phyloP scores from a whole-genome alignment of 2,329 filamentous ascomycete species.

The Cadophora sp. region DNA sequence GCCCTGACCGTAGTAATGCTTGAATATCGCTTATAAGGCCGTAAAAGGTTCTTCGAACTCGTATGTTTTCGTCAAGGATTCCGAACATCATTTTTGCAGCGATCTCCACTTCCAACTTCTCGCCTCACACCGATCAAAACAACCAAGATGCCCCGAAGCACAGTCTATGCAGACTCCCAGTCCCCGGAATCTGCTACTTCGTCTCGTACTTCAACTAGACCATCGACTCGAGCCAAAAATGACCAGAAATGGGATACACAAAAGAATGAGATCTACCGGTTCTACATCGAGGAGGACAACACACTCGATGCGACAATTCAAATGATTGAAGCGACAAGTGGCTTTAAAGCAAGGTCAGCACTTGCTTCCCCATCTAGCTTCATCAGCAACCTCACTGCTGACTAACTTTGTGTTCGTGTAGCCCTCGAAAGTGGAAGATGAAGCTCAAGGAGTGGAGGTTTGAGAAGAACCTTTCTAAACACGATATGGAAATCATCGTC shows the following conservation, averaged over 20 bases:
- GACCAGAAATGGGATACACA: slow-evolving; percentile 28
- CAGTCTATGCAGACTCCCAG: slow-evolving; percentile 2
- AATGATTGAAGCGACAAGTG: slow-evolving; percentile 14
- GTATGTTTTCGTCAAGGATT: slow-evolving; percentile 10
- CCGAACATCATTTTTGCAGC: slow-evolving; percentile 2
- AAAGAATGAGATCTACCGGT: slow-evolving; percentile 20
- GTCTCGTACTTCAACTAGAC: slow-evolving; percentile 1
- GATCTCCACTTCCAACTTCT: slow-evolving; percentile 5
- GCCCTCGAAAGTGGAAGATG: slow-evolving; percentile 26
- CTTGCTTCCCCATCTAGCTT: not conserved
- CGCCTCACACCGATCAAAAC: not conserved
- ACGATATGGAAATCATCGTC: slow-evolving; percentile 22
- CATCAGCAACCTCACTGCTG: not conserved
- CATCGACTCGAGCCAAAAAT: slow-evolving; percentile 19
- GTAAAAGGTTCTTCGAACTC: not conserved
- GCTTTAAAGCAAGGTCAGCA: slow-evolving; percentile 25
- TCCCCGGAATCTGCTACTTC: slow-evolving; percentile 11
- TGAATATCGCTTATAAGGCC: slow-evolving; percentile 11
- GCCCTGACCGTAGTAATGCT: slow-evolving; percentile 6
- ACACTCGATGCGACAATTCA: slow-evolving; percentile 23
- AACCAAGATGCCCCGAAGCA: slow-evolving; percentile 11
- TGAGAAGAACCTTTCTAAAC: slow-evolving; percentile 23
- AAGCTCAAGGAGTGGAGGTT: slow-evolving; percentile 28
- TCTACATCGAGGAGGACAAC: slow-evolving; percentile 24
- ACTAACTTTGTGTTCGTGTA: slow-evolving; percentile 5